Evolutionary conservation across 2,329 filamentous ascomycete genomes (phyloP).

Genomic region (Botrytis porri): DNA sequence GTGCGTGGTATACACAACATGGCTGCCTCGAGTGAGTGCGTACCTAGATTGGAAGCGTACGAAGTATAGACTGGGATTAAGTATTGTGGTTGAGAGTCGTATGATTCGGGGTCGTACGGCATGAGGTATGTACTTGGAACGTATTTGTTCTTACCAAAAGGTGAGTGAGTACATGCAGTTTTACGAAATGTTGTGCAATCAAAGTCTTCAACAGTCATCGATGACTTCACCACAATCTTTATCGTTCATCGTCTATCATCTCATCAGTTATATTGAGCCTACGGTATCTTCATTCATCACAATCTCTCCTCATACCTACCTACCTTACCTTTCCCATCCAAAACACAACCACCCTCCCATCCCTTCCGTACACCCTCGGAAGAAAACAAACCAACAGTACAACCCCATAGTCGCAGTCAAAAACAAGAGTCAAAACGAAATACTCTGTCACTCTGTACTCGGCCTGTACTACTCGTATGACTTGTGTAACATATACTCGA

Average conservation of each 20-base stretch:
- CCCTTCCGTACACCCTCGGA: not conserved
- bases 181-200: not conserved
- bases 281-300: not conserved
- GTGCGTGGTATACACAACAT: not conserved
- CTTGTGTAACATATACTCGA: not conserved
- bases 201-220: not conserved
- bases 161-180: not conserved
- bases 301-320: not conserved
- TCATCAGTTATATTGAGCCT: not conserved
- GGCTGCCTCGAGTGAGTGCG: not conserved
- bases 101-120: constrained; percentile 6
- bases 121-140: not conserved
- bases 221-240: not conserved
- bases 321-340: not conserved
- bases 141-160: not conserved
- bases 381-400: not conserved
- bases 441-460: not conserved
- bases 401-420: not conserved
- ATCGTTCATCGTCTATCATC: not conserved
- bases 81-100: not conserved
- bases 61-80: not conserved
- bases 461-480: too few species aligned
- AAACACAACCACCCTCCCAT: not conserved
- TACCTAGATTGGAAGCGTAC: not conserved
- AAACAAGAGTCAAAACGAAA: not conserved